Base-by-base conservation (phyloP, 306 rosid species). In the Styphnolobium japonicum region DNA sequence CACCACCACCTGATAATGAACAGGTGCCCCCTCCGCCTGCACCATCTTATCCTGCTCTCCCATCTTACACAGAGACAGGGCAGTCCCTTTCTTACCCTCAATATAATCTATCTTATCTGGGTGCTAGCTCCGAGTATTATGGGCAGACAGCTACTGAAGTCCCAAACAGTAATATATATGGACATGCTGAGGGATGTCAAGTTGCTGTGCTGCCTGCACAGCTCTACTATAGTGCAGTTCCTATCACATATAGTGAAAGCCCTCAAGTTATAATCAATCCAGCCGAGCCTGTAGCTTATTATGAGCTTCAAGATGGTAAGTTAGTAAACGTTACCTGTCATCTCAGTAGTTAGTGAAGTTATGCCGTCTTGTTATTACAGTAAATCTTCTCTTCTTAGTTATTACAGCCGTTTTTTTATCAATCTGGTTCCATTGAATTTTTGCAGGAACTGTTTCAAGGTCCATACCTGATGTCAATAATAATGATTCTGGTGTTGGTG, bases 1-100 rank as follows among this genome's bases (percentile, higher is more conserved):
- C 91, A 25, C 98, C 90, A 1, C 97, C 97, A 33, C 97, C 92
- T 67, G 99, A 93, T 61, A 78, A 81, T 82, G 98, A 92, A 55
- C 89, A 81, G 21, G 77, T 87, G 81, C 97, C 97, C 67, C 98
- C 97, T 62, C 93, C 90, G 60, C 82, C 87, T 62, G 87, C 81
- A 65, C 85, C 88, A 19, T 53, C 84, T 7, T 79, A 86, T 80
- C 85, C 83, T 53, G 81, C 77, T 51, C 79, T 87, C 73, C 88
- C 91, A 16, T 89, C 95, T 69, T 94, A 88, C 75, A 40, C 87
- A 3, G 97, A 85, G 80, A 60, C 86, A 21, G 91, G 76, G 37
- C 97, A 89, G 60, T 78, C 94, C 63, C 61, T 84, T 86, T 63
- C 91, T n/a, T 93, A 83, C 51, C 21, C 86, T 4, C 93, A 84